These are phyloP conservation scores for Aspergillus ustus DNA, from an alignment of 2,329 filamentous ascomycete species.

Conservation along the genomic window DNA sequence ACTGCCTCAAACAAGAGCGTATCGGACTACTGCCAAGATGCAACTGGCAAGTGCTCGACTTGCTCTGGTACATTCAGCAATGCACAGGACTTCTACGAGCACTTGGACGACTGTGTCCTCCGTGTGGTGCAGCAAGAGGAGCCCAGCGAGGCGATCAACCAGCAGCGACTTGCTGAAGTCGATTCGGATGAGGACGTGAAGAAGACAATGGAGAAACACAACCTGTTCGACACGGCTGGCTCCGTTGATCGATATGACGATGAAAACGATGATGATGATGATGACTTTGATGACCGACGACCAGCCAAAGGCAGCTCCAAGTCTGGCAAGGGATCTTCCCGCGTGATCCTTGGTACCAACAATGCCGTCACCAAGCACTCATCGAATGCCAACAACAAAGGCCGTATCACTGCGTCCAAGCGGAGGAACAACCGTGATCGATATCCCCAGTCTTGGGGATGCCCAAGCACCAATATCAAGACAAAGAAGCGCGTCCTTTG, in stretches of 20 bases:
- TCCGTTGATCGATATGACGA: conserved; percentile 55
- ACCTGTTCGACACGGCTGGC: conserved; percentile 55
- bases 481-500: conserved; percentile 97
- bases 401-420: conserved; percentile 64
- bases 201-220: conserved; percentile 63
- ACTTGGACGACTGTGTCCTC: conserved; percentile 75
- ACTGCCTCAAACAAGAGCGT: conserved; percentile 63
- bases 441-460: conserved; percentile 93
- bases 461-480: conserved; percentile 89
- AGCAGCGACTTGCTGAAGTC: conserved; percentile 61
- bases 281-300: conserved; percentile 59
- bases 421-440: conserved; percentile 90
- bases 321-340: conserved; percentile 57
- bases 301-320: conserved; percentile 55
- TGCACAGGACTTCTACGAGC: conserved; percentile 96
- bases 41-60: conserved; percentile 87
- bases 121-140: conserved; percentile 66
- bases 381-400: conserved; percentile 62
- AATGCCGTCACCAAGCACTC: conserved; percentile 48
- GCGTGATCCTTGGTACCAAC: conserved; percentile 55
- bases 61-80: conserved; percentile 83
- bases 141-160: conserved; percentile 62
- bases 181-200: conserved; percentile 63
- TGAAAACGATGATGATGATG: conserved; percentile 58
- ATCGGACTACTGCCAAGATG: conserved; percentile 72